Evolutionary conservation across 1,284 basidiomycete genomes (phyloP), one percentile per base, ranked within the genome.

Genomic region (Sanghuangporus baumii): DNA sequence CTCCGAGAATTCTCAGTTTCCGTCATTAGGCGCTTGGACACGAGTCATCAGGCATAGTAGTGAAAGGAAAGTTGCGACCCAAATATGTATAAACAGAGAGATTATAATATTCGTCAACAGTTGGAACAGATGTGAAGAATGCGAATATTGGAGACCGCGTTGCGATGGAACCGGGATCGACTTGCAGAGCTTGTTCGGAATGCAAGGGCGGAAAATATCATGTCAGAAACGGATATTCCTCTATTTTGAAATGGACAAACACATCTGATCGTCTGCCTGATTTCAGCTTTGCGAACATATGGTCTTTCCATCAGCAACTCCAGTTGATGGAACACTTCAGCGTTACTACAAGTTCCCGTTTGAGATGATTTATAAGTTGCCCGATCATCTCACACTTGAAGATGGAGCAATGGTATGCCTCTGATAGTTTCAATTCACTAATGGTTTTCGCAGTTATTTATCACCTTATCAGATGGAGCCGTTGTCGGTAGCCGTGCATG

Each of bases 401-500:
- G 91, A 93, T 69, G 92, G 91, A 59, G 91, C 91, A 16, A 87
- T 93, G 87, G 89, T 90, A 66, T n/a, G 31, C 2, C 6, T 51
- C 9, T 31, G 3, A 31, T 14, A 6, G 26, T 8, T 6, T 26
- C 26, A 31, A 0, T 1, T 8, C 43, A 46, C 20, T 14, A 46
- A 18, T 18, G 6, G 20, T 6, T n/a, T n/a, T 11, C 16, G 16
- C 4, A 46, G 6, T n/a, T 18, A 12, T 46, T 51, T 7, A 62
- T 2, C 20, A 11, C 6, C 16, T 16, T 8, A 14, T 12, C 69
- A 92, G 90, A 94, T 98, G 80, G 96, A 98, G 75, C 96, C 96
- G 7, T 84, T 98, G 51, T 86, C 93, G 16, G 96, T 98, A 38
- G 96, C 87, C 6, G 85, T 97, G 12, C 95, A 98, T 74, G 88